Percentiles rank a stretch among this genome's conserved stretches.
Conservation (phyloP, 495 filamentous ascomycete species). For the Haplographium delicatum region DNA sequence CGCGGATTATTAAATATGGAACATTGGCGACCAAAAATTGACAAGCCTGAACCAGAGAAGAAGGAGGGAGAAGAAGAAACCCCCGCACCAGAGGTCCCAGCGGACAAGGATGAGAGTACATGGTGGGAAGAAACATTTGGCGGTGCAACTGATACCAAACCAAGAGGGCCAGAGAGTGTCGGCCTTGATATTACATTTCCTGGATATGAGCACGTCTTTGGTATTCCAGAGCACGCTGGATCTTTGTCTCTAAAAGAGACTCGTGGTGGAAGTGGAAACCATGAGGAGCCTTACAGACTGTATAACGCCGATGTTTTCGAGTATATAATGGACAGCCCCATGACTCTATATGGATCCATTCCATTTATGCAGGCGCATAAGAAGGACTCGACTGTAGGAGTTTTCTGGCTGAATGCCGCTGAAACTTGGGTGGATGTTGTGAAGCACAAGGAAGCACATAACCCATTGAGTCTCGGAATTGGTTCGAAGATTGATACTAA, state of each 20-base stretch:
- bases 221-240: slow-evolving; percentile 91
- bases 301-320: slow-evolving; percentile 98
- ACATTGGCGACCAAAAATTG: slow-evolving; percentile 89
- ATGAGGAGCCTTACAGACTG: slow-evolving; percentile 87
- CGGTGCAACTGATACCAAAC: slow-evolving; percentile 89
- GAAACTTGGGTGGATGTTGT: slow-evolving; percentile 96
- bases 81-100: slow-evolving; percentile 2
- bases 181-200: slow-evolving; percentile 87
- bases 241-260: slow-evolving; percentile 85
- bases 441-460: slow-evolving; percentile 69
- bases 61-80: slow-evolving; percentile 44
- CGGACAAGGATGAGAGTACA: slow-evolving; percentile 61
- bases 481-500: slow-evolving; percentile 66
- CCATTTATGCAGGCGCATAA: slow-evolving; percentile 96
- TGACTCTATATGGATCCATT: slow-evolving; percentile 96
- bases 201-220: slow-evolving; percentile 87
- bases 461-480: slow-evolving; percentile 70
- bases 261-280: slow-evolving; percentile 77
- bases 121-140: slow-evolving; percentile 98
- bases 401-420: slow-evolving; percentile 98
- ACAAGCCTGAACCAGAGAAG: slow-evolving; percentile 43
- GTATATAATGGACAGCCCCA: slow-evolving; percentile 92
- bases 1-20: slow-evolving; percentile 85
- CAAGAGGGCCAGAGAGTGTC: slow-evolving; percentile 80
- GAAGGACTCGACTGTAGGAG: slow-evolving; percentile 86